These are phyloP conservation scores for Yarrowia deformans DNA, from an alignment of 805 yeast genomes.

Conservation along the genomic window DNA sequence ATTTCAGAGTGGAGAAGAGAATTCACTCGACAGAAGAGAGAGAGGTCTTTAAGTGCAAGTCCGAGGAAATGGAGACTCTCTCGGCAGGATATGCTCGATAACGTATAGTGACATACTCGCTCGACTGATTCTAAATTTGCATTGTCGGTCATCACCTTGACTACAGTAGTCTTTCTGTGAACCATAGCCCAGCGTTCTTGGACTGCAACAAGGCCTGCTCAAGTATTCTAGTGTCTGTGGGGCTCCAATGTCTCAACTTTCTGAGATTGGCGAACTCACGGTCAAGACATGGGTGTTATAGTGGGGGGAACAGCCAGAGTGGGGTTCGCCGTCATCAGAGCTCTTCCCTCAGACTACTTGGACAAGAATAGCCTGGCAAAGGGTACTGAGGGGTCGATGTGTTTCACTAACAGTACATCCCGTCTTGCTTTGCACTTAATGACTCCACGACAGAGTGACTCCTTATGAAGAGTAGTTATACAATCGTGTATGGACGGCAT, in stretches of 20 bases:
- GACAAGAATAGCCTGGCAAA: no score
- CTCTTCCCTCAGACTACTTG: background rate
- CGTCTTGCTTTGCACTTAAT: background rate
- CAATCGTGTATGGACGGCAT: no score
- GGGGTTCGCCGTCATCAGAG: conserved; percentile 8
- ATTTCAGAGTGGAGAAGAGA: conserved; percentile 23
- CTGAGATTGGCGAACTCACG: background rate
- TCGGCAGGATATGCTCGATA: conserved; percentile 1
- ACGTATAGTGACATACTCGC: background rate
- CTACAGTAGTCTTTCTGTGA: background rate
- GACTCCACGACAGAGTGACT: no score
- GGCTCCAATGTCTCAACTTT: conserved; percentile 20
- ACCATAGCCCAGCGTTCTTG: background rate
- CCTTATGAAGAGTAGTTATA: no score
- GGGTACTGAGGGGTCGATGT: background rate
- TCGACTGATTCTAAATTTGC: background rate
- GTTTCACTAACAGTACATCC: conserved; percentile 4
- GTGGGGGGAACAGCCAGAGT: conserved; percentile 1
- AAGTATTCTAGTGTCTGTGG: background rate
- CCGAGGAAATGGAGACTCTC: conserved; percentile 22
- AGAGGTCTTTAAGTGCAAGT: background rate
- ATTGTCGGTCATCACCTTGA: background rate
- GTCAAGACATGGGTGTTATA: background rate
- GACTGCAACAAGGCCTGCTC: background rate
- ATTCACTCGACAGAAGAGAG: background rate